Percentiles rank a stretch among this genome's conserved stretches.
Conservation (phyloP, 139 green algal genomes). For the Klebsormidium nitens region DNA sequence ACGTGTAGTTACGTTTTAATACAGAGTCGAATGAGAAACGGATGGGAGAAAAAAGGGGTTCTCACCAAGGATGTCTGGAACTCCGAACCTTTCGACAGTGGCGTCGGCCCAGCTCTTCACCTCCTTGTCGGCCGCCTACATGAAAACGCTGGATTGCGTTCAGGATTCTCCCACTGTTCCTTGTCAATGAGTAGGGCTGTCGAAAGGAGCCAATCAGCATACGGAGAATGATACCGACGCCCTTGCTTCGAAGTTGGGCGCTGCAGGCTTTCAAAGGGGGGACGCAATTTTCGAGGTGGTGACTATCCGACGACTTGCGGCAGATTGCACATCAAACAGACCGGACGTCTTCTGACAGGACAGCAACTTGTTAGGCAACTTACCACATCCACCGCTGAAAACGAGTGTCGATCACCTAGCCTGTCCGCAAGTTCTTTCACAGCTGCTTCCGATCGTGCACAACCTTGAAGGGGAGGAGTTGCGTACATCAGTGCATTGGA, state of each 20-base stretch:
- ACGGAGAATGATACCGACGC: not conserved
- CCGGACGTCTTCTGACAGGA: not conserved
- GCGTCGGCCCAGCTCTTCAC: constrained; percentile 1
- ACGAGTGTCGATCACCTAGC: constrained; percentile 5
- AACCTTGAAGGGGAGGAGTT: too few relatives aligned
- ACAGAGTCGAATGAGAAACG: too few relatives aligned
- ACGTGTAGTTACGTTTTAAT: too few relatives aligned
- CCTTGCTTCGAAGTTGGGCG: too few relatives aligned
- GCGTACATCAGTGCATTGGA: too few relatives aligned
- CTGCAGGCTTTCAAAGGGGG: too few relatives aligned
- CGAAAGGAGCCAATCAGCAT: not conserved
- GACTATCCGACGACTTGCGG: too few relatives aligned
- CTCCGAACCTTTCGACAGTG: constrained; percentile 6
- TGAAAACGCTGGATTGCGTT: not conserved
- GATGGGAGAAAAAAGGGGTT: not conserved
- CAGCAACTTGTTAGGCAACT: constrained; percentile 7
- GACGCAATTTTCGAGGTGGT: too few relatives aligned
- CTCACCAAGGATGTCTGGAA: constrained; percentile 24
- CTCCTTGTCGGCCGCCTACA: constrained; percentile 9
- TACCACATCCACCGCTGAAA: constrained; percentile 10
- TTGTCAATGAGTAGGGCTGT: not conserved
- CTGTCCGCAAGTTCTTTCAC: constrained; percentile 1
- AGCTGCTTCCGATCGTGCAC: constrained; percentile 3
- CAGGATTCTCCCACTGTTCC: not conserved
- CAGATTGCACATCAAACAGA: not conserved